These are phyloP conservation scores for Petunia secreta DNA, from an alignment of 257 asterid genomes.

Conservation along the genomic window DNA sequence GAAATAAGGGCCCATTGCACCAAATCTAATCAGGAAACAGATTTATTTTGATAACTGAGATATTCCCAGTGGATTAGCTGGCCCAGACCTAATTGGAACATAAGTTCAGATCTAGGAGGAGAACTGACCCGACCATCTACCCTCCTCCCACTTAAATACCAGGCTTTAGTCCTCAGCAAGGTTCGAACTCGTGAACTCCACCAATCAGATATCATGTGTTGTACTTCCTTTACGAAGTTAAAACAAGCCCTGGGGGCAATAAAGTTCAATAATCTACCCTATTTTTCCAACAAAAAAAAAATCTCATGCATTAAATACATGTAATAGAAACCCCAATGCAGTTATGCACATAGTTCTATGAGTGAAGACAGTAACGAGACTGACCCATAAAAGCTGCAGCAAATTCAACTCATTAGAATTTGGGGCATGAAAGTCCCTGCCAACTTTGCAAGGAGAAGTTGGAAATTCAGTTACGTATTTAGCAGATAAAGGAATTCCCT, in stretches of 20 bases:
- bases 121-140: background rate
- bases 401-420: constrained; percentile 3
- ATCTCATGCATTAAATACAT: constrained; percentile 5
- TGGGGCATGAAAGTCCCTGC: constrained; percentile 1
- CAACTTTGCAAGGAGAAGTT: constrained; percentile 15
- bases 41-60: background rate
- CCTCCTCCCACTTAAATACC: background rate
- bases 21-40: constrained; percentile 2
- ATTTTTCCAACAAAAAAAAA: background rate
- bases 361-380: background rate
- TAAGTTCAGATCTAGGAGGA: background rate
- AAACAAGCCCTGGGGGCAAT: background rate
- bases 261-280: constrained; percentile 14
- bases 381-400: background rate
- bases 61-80: background rate
- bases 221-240: constrained; percentile 1
- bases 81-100: background rate
- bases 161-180: constrained; percentile 9
- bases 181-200: background rate
- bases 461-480: constrained; percentile 10
- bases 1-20: background rate
- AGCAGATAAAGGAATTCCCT: constrained; percentile 10
- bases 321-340: constrained; percentile 8
- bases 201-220: background rate
- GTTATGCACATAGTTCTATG: background rate